Percentiles rank a stretch among this genome's conserved stretches.
Evolutionary conservation across 148 eudicot species (phyloP).

Genomic region (Rhododendron simsii): DNA sequence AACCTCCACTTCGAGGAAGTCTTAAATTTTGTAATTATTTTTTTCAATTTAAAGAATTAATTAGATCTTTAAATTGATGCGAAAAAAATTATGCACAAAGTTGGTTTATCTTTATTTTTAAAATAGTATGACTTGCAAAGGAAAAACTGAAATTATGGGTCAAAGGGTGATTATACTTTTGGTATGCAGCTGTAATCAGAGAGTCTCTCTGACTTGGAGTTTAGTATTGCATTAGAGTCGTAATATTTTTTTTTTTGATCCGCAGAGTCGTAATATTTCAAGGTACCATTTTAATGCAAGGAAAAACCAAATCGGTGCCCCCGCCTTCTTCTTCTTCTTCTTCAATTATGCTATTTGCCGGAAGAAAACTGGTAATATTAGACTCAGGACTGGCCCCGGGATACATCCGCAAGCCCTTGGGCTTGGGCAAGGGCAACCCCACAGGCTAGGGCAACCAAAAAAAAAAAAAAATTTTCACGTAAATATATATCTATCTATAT

Average conservation of each 20-base stretch:
- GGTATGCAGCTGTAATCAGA: not conserved
- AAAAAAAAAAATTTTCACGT: no score
- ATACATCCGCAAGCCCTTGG: no score
- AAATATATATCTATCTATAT: no score
- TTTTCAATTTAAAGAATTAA: not conserved
- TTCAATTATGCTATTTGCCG: not conserved
- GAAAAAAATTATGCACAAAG: not conserved
- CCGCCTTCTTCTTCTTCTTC: no score
- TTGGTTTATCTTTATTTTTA: not conserved
- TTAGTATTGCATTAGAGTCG: not conserved
- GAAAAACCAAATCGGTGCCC: no score
- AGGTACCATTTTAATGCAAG: not conserved
- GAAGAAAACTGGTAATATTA: not conserved
- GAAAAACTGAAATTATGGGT: not conserved
- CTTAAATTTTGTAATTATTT: not conserved
- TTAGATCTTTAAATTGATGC: not conserved
- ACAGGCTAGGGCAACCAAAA: no score
- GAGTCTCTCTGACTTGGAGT: not conserved
- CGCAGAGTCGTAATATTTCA: not conserved
- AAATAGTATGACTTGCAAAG: not conserved
- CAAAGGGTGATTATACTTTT: not conserved
- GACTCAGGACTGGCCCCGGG: not conserved
- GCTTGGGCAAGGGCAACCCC: no score
- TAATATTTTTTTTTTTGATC: no score
- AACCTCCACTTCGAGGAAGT: not conserved